Evolutionary conservation across 768 basidiomycete genomes (phyloP).

Genomic region (Pleurotus tuber-regium): DNA sequence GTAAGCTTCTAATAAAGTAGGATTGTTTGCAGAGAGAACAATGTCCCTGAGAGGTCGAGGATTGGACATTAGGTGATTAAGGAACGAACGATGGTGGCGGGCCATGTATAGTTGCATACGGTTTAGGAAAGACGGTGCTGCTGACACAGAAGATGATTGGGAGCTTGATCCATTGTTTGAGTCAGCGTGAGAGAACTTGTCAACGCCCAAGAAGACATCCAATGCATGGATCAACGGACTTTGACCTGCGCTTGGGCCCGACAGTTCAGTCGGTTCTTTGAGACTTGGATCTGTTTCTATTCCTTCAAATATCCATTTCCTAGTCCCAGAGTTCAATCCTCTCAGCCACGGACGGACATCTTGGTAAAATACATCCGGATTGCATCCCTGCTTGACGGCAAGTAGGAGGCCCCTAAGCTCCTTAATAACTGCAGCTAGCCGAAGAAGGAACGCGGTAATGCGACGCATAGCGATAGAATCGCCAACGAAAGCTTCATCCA

Average conservation of each 20-base stretch:
- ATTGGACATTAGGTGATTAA: slow-evolving; percentile 59
- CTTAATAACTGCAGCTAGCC: slow-evolving; percentile 63
- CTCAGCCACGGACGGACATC: slow-evolving; percentile 82
- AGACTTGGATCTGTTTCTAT: slow-evolving; percentile 43
- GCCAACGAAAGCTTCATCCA: slow-evolving; percentile 89
- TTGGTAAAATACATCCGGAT: slow-evolving; percentile 75
- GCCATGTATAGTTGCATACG: slow-evolving; percentile 87
- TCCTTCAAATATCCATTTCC: slow-evolving; percentile 60
- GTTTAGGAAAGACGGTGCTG: slow-evolving; percentile 48
- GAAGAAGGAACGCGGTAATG: slow-evolving; percentile 61
- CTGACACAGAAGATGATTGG: slow-evolving; percentile 8
- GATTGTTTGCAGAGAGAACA: slow-evolving; percentile 31
- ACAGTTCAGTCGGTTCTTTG: slow-evolving; percentile 51
- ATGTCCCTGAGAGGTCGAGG: slow-evolving; percentile 61
- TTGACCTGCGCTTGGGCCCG: slow-evolving; percentile 84
- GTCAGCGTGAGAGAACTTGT: slow-evolving; percentile 40
- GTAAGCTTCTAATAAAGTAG: slow-evolving; percentile 49
- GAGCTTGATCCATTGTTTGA: slow-evolving; percentile 25
- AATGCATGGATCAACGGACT: slow-evolving; percentile 76
- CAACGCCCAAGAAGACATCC: slow-evolving; percentile 72
- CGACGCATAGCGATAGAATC: slow-evolving; percentile 67
- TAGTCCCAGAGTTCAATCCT: slow-evolving; percentile 56
- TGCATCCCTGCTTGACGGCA: slow-evolving; percentile 68
- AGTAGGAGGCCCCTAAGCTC: slow-evolving; percentile 66
- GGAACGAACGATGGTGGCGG: slow-evolving; percentile 73